phyloP scores from a whole-genome alignment of 805 yeast species.

The Zygotorulaspora florentina region DNA sequence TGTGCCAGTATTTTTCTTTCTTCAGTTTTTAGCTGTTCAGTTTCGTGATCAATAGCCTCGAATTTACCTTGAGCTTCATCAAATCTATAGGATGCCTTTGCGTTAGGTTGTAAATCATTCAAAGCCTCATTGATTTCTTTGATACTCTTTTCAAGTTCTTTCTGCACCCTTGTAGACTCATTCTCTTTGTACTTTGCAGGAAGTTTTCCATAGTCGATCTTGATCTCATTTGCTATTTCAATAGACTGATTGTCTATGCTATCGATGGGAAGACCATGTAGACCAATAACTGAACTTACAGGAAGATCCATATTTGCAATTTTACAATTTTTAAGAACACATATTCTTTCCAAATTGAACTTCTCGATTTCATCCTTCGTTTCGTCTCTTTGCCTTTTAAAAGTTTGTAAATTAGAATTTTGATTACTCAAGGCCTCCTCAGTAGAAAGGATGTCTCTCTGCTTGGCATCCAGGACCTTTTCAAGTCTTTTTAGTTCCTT shows the following conservation, averaged over 20 bases:
- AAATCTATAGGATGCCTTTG: conserved; percentile 73
- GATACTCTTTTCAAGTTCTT: conserved; percentile 39
- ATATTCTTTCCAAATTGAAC: conserved; percentile 51
- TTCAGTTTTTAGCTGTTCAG: conserved; percentile 52
- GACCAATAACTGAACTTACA: conserved; percentile 48
- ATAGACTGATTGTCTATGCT: conserved; percentile 41
- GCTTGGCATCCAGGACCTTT: conserved; percentile 29
- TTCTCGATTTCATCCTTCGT: conserved; percentile 53
- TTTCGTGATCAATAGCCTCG: conserved; percentile 59
- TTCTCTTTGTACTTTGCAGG: conserved; percentile 42
- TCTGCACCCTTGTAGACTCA: conserved; percentile 26
- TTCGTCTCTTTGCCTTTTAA: conserved; percentile 36
- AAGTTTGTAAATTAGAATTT: conserved; percentile 24
- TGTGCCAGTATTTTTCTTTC: conserved; percentile 52
- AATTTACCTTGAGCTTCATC: conserved; percentile 61
- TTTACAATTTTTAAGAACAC: conserved; percentile 65
- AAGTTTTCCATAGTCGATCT: conserved; percentile 50
- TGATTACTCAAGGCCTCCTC: conserved; percentile 49
- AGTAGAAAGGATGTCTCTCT: conserved; percentile 35
- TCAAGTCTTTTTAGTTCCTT: conserved; percentile 38
- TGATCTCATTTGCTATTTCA: conserved; percentile 44
- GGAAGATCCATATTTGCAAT: conserved; percentile 67
- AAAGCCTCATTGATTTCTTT: conserved; percentile 35
- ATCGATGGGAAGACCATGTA: conserved; percentile 59
- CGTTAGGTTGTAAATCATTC: conserved; percentile 62